Percentiles rank a stretch among this genome's conserved stretches.
Conservation (phyloP, 768 basidiomycete species). For the Calocera viscosa region DNA sequence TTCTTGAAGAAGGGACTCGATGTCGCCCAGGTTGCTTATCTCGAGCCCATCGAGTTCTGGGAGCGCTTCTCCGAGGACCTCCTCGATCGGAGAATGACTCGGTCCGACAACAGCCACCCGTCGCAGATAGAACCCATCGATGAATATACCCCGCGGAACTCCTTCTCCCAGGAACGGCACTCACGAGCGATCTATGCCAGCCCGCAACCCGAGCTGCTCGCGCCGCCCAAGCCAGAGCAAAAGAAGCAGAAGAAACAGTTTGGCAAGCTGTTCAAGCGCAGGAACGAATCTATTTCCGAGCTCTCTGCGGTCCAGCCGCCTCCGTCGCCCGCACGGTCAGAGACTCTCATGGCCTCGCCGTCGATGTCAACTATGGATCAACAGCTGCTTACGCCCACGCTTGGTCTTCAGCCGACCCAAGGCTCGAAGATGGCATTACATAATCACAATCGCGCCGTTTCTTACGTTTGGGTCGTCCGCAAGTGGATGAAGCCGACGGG, state of each 20-base stretch:
- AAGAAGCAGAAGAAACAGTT: not conserved
- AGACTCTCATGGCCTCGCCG: not conserved
- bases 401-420: not conserved
- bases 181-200: not conserved
- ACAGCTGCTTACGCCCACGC: not conserved
- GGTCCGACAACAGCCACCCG: not conserved
- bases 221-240: not conserved
- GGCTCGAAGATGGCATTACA: not conserved
- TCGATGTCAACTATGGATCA: not conserved
- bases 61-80: constrained; percentile 16
- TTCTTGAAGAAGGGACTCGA: constrained; percentile 61
- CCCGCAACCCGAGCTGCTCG: not conserved
- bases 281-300: not conserved
- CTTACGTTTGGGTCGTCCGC: not conserved
- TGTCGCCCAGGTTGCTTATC: constrained; percentile 58
- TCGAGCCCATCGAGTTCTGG: constrained; percentile 71
- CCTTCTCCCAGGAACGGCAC: not conserved
- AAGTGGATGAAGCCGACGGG: constrained; percentile 1
- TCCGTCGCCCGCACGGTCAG: not conserved
- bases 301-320: not conserved
- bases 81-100: not conserved
- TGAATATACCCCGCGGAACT: not conserved
- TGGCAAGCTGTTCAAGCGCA: not conserved
- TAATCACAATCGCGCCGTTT: not conserved
- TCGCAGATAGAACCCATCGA: not conserved